Conservation (phyloP, 2,329 filamentous ascomycete species). For the Ilyonectria sp. region DNA sequence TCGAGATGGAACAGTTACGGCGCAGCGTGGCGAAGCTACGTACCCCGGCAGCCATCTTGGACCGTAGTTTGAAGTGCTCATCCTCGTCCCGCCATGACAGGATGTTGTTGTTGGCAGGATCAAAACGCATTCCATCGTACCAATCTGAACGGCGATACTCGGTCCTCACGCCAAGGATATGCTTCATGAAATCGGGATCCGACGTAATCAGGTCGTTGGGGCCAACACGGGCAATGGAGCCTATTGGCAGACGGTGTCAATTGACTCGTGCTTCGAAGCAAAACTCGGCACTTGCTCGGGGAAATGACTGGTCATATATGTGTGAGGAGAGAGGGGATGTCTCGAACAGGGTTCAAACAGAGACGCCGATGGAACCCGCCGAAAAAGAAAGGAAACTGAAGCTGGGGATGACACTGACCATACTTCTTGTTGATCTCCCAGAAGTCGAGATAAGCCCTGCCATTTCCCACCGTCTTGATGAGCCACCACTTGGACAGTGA, state of each 20-base stretch:
- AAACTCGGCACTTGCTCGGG: not conserved
- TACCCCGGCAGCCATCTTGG: constrained; percentile 67
- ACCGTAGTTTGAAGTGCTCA: constrained; percentile 58
- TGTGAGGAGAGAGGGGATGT: not conserved
- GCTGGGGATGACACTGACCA: constrained; percentile 43
- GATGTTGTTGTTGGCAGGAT: constrained; percentile 66
- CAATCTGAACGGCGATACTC: constrained; percentile 56
- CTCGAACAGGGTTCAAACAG: not conserved
- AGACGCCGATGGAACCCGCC: not conserved
- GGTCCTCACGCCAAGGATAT: constrained; percentile 53
- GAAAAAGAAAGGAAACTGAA: not conserved
- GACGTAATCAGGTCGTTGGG: constrained; percentile 58
- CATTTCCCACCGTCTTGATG: constrained; percentile 49
- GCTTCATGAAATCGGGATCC: constrained; percentile 56
- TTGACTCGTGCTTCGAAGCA: not conserved
- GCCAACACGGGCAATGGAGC: constrained; percentile 57
- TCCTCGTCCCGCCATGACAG: constrained; percentile 65
- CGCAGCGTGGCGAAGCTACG: constrained; percentile 10
- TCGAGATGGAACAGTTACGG: not conserved
- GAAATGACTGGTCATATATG: not conserved
- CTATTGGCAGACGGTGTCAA: constrained; percentile 33
- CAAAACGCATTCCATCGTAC: constrained; percentile 67
- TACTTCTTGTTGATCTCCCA: constrained; percentile 55
- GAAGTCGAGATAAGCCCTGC: constrained; percentile 54
- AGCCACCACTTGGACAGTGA: constrained; percentile 60